Percentiles rank a stretch among this genome's conserved stretches.
phyloP scores from a whole-genome alignment of 106 monocot species.

The Allium fistulosum region DNA sequence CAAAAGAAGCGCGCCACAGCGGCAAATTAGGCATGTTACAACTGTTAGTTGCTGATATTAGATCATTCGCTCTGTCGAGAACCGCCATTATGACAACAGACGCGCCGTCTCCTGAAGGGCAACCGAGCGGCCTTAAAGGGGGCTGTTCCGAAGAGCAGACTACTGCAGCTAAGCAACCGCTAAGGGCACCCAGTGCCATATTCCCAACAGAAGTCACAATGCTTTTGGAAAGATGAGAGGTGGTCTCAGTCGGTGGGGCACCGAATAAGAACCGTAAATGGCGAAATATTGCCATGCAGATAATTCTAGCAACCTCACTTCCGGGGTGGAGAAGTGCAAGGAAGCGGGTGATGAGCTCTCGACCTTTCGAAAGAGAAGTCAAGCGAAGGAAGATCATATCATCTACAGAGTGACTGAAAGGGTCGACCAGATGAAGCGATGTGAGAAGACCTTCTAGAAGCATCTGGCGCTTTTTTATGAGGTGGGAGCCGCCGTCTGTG shows the following conservation, averaged over 20 bases:
- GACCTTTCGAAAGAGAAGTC: conserved; percentile 72
- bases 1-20: conserved; percentile 92
- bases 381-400: conserved; percentile 83
- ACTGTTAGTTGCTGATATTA: conserved; percentile 38
- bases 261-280: conserved; percentile 86
- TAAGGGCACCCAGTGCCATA: conserved; percentile 74
- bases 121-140: conserved; percentile 84
- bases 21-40: conserved; percentile 46
- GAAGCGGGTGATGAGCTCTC: conserved; percentile 69
- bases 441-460: conserved; percentile 80
- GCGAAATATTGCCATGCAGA: conserved; percentile 91
- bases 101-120: conserved; percentile 85
- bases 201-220: conserved; percentile 49
- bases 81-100: conserved; percentile 67
- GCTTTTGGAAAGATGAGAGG: conserved; percentile 37
- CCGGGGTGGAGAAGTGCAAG: conserved; percentile 63
- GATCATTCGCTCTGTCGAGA: conserved; percentile 69
- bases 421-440: conserved; percentile 89
- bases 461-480: conserved; percentile 50
- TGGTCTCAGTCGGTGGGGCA: conserved; percentile 55
- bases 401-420: conserved; percentile 61
- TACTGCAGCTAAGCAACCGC: conserved; percentile 90
- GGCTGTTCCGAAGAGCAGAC: conserved; percentile 97
- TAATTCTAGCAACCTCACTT: conserved; percentile 59
- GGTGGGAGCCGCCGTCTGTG: conserved; percentile 60